These are phyloP conservation scores for Rhinocladiella mackenziei DNA, from an alignment of 2,329 filamentous ascomycete species.

Conservation along the genomic window DNA sequence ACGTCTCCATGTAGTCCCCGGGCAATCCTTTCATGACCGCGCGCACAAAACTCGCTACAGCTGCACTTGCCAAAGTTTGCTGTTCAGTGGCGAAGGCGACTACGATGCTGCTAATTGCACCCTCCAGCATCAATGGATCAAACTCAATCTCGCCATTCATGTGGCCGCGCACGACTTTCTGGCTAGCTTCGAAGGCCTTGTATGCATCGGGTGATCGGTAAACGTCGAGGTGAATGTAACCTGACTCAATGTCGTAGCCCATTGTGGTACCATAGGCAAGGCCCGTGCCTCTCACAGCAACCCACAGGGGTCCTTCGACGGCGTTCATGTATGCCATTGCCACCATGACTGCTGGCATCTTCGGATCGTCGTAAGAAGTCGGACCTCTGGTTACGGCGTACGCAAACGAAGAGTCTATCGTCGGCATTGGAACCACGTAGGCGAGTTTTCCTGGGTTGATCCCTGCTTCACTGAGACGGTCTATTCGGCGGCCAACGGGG, in stretches of 20 bases:
- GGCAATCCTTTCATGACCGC: slow-evolving; percentile 73
- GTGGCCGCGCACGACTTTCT: slow-evolving; percentile 69
- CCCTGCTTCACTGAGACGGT: slow-evolving; percentile 72
- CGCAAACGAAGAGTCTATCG: slow-evolving; percentile 87
- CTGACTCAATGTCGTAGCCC: slow-evolving; percentile 70
- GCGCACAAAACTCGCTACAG: slow-evolving; percentile 75
- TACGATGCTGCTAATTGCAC: slow-evolving; percentile 85
- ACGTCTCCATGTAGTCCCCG: slow-evolving; percentile 70
- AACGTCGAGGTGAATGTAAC: slow-evolving; percentile 76
- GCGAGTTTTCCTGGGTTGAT: slow-evolving; percentile 68
- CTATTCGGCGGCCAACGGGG: slow-evolving; percentile 65
- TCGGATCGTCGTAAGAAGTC: slow-evolving; percentile 69
- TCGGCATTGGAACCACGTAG: slow-evolving; percentile 82
- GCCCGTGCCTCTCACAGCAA: slow-evolving; percentile 84
- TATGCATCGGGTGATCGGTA: slow-evolving; percentile 86
- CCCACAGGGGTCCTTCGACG: slow-evolving; percentile 92
- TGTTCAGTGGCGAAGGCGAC: slow-evolving; percentile 83
- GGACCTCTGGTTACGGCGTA: slow-evolving; percentile 72
- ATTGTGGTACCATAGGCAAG: slow-evolving; percentile 88
- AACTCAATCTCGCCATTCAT: slow-evolving; percentile 67
- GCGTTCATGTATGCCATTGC: slow-evolving; percentile 87
- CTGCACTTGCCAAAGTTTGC: slow-evolving; percentile 76
- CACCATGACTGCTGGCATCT: slow-evolving; percentile 78
- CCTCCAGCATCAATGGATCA: slow-evolving; percentile 79
- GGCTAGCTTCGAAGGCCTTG: slow-evolving; percentile 77